Evolutionary conservation across 176 grass and related monocot genomes (phyloP).

Genomic region (Musa troglodytarum): DNA sequence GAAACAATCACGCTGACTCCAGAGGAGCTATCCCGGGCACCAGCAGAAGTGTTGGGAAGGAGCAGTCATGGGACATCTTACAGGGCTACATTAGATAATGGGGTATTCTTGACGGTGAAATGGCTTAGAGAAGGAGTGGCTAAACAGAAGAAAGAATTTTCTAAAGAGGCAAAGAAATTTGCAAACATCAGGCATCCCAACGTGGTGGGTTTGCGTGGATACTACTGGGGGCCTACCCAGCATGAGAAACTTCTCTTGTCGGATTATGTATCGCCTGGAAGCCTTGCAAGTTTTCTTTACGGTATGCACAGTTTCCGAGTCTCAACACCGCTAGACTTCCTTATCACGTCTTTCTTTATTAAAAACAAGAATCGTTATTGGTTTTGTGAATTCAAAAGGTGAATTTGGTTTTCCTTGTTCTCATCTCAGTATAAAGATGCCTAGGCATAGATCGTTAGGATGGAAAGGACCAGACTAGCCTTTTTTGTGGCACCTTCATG

Average conservation of each 20-base stretch:
- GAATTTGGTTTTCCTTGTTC: neutral
- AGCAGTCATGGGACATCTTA: slow-evolving; percentile 96
- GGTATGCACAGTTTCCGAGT: slow-evolving; percentile 28
- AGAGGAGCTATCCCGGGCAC: slow-evolving; percentile 78
- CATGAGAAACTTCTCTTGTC: slow-evolving; percentile 96
- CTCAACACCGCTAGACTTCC: neutral
- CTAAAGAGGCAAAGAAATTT: slow-evolving; percentile 94
- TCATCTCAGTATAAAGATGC: neutral
- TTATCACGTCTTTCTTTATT: neutral
- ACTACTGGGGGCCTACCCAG: slow-evolving; percentile 95
- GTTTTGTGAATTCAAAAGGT: too few relatives aligned
- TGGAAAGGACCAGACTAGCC: neutral
- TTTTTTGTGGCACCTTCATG: neutral
- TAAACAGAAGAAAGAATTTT: slow-evolving; percentile 85
- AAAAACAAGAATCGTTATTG: neutral
- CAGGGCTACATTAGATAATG: slow-evolving; percentile 85
- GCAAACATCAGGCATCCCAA: slow-evolving; percentile 93
- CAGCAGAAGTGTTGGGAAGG: slow-evolving; percentile 89
- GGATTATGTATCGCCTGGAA: slow-evolving; percentile 85
- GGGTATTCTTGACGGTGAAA: slow-evolving; percentile 90
- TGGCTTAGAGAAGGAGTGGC: slow-evolving; percentile 94
- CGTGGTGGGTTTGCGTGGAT: slow-evolving; percentile 81
- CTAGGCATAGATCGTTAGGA: neutral
- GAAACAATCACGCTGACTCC: slow-evolving; percentile 92
- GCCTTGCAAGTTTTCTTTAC: slow-evolving; percentile 81